Base-by-base conservation (phyloP, 2,329 filamentous ascomycete species). In the Colletotrichum liriopes region DNA sequence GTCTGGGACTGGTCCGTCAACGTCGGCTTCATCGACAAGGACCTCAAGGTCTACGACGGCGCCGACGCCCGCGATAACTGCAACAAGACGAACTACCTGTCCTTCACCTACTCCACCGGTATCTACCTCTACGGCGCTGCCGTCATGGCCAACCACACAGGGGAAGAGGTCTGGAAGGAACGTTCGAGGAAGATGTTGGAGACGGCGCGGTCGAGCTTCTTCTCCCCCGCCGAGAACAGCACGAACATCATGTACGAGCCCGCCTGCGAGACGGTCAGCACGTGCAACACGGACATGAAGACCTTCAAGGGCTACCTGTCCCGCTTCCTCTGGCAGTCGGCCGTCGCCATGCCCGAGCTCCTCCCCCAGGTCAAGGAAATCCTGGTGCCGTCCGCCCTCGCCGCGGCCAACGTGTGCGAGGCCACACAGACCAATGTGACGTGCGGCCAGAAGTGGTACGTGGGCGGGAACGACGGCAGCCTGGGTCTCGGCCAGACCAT, bases 271-370 rank as follows among this genome's bases (percentile, higher is more conserved):
- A 82, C 80, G 5, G 81, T 84, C 71, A 81, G 82, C 64, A 84
- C 78, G 0, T 94, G 92, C 81, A 88, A 90, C 78, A 85, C 82
- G 61, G 91, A 93, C 80, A 90, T 91, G 85, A 87, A 86, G 76
- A 90, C 89, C 11, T 93, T 92, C 86, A 94, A 94, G 82, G 91
- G 86, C 54, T 92, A 91, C 78, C 84, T 93, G 39, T 84, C 90
- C 35, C 89, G 91, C 66, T 92, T 91, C 82, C 88, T 92, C 83
- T 91, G 87, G 82, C 85, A 87, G 56, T 86, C 89, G 4, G 84
- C 88, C 43, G 78, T 86, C 62, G 84, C 92, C 81, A 84, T 90
- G 71, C 89, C 91, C 12, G 86, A 85, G 26, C 86, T 91, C 26
- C 81, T 82, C 3, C 66, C 80, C 4, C 81, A 83, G 5, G 84